Evolutionary conservation across 1,284 basidiomycete species (phyloP), one percentile per base, ranked within the genome.

Genomic region (Irpex sp.): DNA sequence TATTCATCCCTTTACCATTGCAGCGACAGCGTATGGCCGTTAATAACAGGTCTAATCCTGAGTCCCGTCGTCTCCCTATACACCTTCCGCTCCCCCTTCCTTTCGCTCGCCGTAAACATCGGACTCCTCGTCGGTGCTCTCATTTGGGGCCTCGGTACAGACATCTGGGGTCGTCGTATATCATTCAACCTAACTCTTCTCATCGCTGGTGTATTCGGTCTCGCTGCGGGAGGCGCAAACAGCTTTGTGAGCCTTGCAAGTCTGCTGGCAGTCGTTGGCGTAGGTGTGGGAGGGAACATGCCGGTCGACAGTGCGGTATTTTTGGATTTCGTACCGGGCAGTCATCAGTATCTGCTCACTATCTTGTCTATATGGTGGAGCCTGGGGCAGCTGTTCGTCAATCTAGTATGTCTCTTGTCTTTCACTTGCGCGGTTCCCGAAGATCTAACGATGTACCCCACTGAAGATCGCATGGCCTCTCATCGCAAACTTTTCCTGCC

Each of bases 281-380:
- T 83, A 4, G 81, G 82, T 6, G 85, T 78, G 5, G 87, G 78
- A 62, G 84, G 84, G 21, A 85, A 86, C 70, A 68, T 84, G 60
- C 82, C 88, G 1, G 86, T 89, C 38, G 88, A 89, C 69, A 84
- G 85, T 5, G 83, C 85, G 7, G 84, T 90, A 61, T 85, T 87
- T 67, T 78, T 89, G 62, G 88, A 90, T 68, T 88, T 88, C 61
- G 72, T 89, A 0, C 89, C 89, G 0, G 83, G 80, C 7, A 82
- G 83, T 15, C 87, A 89, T 67, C 89, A 90, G 64, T 90, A 87
- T 67, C 80, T 90, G 7, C 75, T 91, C 17, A 89, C 89, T 0
- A 75, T 89, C 19, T 77, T 91, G 5, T 87, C 87, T 0, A 84
- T 89, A 21, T 91, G 85, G 86, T 91, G 88, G 88, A 82, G 82